Conservation (phyloP, 2,329 filamentous ascomycete genomes). For the Pestalotiopsis sp. region DNA sequence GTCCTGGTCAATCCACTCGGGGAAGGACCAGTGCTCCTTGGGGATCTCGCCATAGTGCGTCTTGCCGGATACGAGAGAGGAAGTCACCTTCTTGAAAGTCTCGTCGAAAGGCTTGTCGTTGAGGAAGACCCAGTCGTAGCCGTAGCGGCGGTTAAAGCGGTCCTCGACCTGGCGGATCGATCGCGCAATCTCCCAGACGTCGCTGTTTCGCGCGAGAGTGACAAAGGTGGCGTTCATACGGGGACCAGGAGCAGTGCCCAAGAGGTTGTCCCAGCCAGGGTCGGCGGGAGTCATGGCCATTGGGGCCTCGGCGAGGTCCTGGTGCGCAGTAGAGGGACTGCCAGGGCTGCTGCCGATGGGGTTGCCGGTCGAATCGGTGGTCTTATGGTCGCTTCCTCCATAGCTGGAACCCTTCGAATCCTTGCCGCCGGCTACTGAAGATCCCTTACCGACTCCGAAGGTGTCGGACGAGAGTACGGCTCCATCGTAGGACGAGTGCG, state of each 20-base stretch:
- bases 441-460: conserved; percentile 25
- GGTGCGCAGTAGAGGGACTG: conserved; percentile 30
- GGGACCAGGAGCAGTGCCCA: conserved; percentile 59
- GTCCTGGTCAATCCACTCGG: conserved; percentile 91
- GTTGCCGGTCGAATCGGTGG: conserved; percentile 14
- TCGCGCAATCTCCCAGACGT: conserved; percentile 94
- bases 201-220: conserved; percentile 87
- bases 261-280: conserved; percentile 52
- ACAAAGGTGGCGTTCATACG: conserved; percentile 98
- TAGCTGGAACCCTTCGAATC: conserved; percentile 33
- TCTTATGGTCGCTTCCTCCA: conserved; percentile 21
- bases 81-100: conserved; percentile 89
- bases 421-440: background rate
- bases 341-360: conserved; percentile 16
- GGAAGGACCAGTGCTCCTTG: conserved; percentile 95
- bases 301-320: conserved; percentile 43
- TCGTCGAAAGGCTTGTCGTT: conserved; percentile 95
- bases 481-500: conserved; percentile 52
- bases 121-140: conserved; percentile 99
- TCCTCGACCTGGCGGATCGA: conserved; percentile 97
- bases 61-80: conserved; percentile 85
- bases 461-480: conserved; percentile 44
- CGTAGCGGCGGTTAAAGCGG: conserved; percentile 93
- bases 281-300: conserved; percentile 54
- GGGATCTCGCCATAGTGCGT: conserved; percentile 90